A percentile compares a stretch with the other conserved stretches of the same genome.
Evolutionary conservation across 2,329 filamentous ascomycete species (phyloP).

Genomic region (Diaporthe ilicicola): DNA sequence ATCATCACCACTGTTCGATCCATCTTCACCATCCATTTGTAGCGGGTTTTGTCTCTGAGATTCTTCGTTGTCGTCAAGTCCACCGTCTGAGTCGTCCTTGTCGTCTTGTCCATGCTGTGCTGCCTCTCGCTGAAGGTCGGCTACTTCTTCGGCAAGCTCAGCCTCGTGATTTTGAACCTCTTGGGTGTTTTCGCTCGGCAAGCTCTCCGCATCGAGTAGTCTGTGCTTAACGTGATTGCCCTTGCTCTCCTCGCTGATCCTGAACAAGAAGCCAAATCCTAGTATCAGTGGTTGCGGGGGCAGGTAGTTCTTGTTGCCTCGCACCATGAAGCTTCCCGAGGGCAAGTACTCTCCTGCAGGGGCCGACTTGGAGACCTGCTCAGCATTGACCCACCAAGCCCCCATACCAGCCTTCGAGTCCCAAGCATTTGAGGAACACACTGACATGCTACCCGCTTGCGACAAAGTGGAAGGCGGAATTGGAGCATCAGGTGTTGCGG

Average conservation of each 20-base stretch:
- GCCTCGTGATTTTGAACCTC: not conserved
- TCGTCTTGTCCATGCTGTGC: conserved; percentile 44
- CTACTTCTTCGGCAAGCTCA: conserved; percentile 35
- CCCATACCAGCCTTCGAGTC: conserved; percentile 96
- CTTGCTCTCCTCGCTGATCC: conserved; percentile 88
- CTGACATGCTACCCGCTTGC: conserved; percentile 85
- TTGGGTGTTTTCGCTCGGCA: not conserved
- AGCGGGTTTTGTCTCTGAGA: conserved; percentile 46
- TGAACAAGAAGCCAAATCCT: conserved; percentile 88
- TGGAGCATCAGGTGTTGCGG: conserved; percentile 78
- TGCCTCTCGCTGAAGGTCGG: conserved; percentile 37
- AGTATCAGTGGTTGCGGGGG: conserved; percentile 88
- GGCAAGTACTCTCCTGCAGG: conserved; percentile 82
- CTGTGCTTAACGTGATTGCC: conserved; percentile 81
- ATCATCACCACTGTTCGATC: conserved; percentile 40
- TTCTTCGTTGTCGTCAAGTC: conserved; percentile 1
- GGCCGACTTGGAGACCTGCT: conserved; percentile 89
- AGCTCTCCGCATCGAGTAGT: conserved; percentile 41
- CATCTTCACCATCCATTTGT: conserved; percentile 38
- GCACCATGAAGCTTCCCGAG: conserved; percentile 80
- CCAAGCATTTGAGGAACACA: conserved; percentile 91
- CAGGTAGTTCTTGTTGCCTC: conserved; percentile 89
- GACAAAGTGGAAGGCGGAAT: conserved; percentile 91
- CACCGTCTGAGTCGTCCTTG: conserved; percentile 41
- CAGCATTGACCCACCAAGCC: conserved; percentile 92